Evolutionary conservation across 139 green algal genomes (phyloP).

Genomic region (Dunaliella primolecta): DNA sequence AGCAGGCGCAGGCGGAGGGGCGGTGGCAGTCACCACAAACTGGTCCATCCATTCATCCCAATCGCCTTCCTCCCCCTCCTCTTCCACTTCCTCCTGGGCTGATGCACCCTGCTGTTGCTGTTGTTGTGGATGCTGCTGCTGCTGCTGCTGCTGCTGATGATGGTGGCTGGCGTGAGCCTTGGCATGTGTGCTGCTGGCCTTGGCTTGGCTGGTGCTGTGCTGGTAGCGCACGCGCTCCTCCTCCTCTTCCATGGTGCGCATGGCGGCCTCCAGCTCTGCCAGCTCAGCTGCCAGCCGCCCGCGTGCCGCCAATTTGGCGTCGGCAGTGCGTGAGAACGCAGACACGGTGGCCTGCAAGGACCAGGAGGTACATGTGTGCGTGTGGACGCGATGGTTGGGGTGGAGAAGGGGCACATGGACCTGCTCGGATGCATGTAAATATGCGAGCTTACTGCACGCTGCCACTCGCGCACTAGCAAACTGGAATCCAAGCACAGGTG

Average conservation of each 20-base stretch:
- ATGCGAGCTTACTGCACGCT: too few relatives aligned
- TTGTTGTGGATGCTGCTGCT: background rate
- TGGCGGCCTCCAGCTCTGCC: constrained; percentile 15
- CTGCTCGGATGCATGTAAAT: too few relatives aligned
- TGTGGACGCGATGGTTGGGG: too few relatives aligned
- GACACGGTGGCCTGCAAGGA: background rate
- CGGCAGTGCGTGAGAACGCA: constrained; percentile 7
- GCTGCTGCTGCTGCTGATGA: background rate
- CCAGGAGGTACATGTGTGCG: too few relatives aligned
- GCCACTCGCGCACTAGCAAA: too few relatives aligned
- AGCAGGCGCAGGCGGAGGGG: too few relatives aligned
- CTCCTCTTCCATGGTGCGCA: constrained; percentile 13
- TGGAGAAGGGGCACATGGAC: too few relatives aligned
- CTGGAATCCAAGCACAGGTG: too few relatives aligned
- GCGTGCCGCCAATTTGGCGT: background rate
- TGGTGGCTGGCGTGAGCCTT: background rate
- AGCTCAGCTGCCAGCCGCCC: constrained; percentile 16
- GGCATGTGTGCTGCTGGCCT: too few relatives aligned
- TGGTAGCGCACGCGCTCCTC: background rate
- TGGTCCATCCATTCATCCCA: constrained; percentile 65
- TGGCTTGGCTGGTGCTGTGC: background rate
- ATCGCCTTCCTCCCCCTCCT: constrained; percentile 20
- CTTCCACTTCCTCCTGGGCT: background rate
- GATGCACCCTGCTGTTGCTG: background rate
- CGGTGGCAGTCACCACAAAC: constrained; percentile 59